Evolutionary conservation across 2,329 filamentous ascomycete species (phyloP).

Genomic region (Aspergillus glaucus): DNA sequence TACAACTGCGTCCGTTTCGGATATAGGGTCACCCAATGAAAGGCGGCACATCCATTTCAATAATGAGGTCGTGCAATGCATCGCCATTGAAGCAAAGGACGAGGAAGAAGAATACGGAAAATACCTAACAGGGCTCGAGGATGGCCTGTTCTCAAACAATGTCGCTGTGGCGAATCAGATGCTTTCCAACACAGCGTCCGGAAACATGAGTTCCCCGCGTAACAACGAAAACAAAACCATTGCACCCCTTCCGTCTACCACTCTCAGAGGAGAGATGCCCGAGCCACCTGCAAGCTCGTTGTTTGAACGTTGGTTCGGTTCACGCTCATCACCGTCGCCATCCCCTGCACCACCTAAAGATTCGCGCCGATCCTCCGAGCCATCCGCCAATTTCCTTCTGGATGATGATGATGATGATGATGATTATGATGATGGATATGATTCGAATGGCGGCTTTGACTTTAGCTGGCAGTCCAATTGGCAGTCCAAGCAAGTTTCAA

Average conservation of each 20-base stretch:
- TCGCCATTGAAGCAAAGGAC: conserved; percentile 81
- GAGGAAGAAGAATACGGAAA: conserved; percentile 54
- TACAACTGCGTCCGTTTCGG: conserved; percentile 65
- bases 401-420: conserved; percentile 58
- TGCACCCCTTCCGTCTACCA: conserved; percentile 80
- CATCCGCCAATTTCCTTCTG: conserved; percentile 60
- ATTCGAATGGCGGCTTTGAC: conserved; percentile 33
- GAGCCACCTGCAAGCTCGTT: conserved; percentile 44
- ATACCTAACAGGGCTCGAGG: conserved; percentile 32
- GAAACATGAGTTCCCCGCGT: conserved; percentile 47
- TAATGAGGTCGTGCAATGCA: conserved; percentile 91
- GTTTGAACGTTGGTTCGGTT: conserved; percentile 34
- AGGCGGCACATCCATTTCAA: conserved; percentile 93
- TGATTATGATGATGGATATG: conserved; percentile 54
- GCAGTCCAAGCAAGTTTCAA: conserved; percentile 27
- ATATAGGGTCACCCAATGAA: conserved; percentile 57
- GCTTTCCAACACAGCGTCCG: conserved; percentile 46
- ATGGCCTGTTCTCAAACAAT: conserved; percentile 66
- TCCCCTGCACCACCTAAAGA: conserved; percentile 78
- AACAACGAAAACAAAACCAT: conserved; percentile 74
- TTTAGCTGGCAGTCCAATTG: conserved; percentile 42
- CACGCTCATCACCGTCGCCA: conserved; percentile 38
- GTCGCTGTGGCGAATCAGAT: conserved; percentile 69
- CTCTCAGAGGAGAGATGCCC: conserved; percentile 73
- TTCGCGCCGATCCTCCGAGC: conserved; percentile 65